Conservation (phyloP, 116 monocot genomes). For the Trichopus zeylanicus region DNA sequence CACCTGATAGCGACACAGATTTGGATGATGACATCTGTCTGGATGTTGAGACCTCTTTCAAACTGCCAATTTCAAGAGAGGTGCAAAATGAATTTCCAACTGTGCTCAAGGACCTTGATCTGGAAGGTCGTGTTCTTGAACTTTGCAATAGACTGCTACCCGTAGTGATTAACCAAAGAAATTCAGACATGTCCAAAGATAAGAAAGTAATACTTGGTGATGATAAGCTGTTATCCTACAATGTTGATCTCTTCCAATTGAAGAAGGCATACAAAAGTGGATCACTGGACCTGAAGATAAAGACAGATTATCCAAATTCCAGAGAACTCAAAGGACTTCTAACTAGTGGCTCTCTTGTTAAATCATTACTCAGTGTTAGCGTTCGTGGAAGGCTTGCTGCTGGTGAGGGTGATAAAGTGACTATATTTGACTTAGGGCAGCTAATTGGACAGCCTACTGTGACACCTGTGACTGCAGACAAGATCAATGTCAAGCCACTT, state of each 20-base stretch:
- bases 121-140: slow-evolving; percentile 55
- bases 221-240: slow-evolving; percentile 51
- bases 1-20: slow-evolving; percentile 77
- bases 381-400: slow-evolving; percentile 83
- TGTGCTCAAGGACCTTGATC: slow-evolving; percentile 48
- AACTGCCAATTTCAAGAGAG: slow-evolving; percentile 58
- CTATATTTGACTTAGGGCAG: slow-evolving; percentile 92
- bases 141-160: slow-evolving; percentile 74
- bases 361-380: slow-evolving; percentile 76
- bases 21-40: slow-evolving; percentile 70
- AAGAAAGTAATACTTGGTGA: slow-evolving; percentile 57
- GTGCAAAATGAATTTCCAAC: slow-evolving; percentile 43
- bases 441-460: slow-evolving; percentile 76
- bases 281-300: slow-evolving; percentile 88
- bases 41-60: slow-evolving; percentile 46
- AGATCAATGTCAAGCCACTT: slow-evolving; percentile 79
- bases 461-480: slow-evolving; percentile 71
- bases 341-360: slow-evolving; percentile 60
- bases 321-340: slow-evolving; percentile 80
- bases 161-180: slow-evolving; percentile 32
- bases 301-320: slow-evolving; percentile 94
- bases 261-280: slow-evolving; percentile 94
- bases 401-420: slow-evolving; percentile 93
- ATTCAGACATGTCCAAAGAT: slow-evolving; percentile 66
- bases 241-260: slow-evolving; percentile 61